Evolutionary conservation across 2,329 filamentous ascomycete species (phyloP), one percentile per base, ranked within the genome.

Genomic region (Cordyceps pruinosa): DNA sequence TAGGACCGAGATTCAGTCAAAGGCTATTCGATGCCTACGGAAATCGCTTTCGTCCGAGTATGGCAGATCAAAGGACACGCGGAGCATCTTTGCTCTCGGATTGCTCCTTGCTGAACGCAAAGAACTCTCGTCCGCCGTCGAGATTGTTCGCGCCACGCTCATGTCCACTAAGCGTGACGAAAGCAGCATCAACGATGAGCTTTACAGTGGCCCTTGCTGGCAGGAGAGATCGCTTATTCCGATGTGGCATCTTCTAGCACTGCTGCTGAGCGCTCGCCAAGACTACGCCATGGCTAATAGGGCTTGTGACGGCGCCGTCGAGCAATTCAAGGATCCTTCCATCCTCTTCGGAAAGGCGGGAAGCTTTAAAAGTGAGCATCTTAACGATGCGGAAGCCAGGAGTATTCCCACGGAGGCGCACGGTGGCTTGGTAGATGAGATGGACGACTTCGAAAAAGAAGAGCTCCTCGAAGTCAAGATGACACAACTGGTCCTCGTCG

Each of bases 401-500:
- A 59, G 54, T 4, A 47, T 61, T 23, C 32, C 61, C 5, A 61
- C 63, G 8, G 65, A 67, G 12, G 59, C 63, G 19, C 59, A 58
- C 26, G 69, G 66, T 61, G 84, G 85, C 4, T 68, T 89, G 47
- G 80, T 95, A 1, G 88, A 93, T 62, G 84, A 89, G 45, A 89
- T 97, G 84, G 87, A 90, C 61, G 83, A 86, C 58, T 83, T 85
- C 26, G 92, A 97, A 68, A 95, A 91, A 67, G 89, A 92, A 69
- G 83, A 84, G 49, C 86, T 99, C 42, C 73, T 99, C n/a, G 89
- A 97, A 70, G 85, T 97, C 60, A 96, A 96, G 70, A 96, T 97
- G 83, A 97, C 93, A 12, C 92, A 97, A 66, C 77, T 99, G 59
- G 82, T 88, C 4, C 80, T 99, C 21, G 72, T 94, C 4, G 93